Base-by-base conservation (phyloP, 2,329 filamentous ascomycete genomes). In the Aurifilum marmelostoma region DNA sequence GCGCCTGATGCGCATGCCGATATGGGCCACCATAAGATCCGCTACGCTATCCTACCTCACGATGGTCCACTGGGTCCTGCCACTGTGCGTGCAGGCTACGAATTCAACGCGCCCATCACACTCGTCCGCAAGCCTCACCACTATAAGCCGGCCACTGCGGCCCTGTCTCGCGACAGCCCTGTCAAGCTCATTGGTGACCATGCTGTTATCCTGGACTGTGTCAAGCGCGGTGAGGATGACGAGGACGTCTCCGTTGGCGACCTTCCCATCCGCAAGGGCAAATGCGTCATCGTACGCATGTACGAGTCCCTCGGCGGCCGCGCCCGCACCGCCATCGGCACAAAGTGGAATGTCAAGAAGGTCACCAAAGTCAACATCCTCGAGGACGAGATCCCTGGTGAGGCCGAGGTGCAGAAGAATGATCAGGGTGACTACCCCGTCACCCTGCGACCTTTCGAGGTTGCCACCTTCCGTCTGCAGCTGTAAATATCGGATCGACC, bases 191-290 rank as follows among this genome's bases (percentile, higher is more conserved):
- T 84, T 1, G 90, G 91, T 60, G 84, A 85, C 59, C 77, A 84
- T 12, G 90, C 91, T 2, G 82, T 99, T 27, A 83, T 99, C 3
- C 83, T 99, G 0, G 96, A 99, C 77, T 91, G 90, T 0, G 86
- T 99, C 79, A 99, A 99, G 85, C 91, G 96, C 68, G 96, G 93
- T n/a, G 92, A 95, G 77, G 92, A 95, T 74, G 92, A 95, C 73
- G 89, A 91, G 75, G 92, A 94, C 73, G 87, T 94, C 58, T 88
- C 85, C 59, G 80, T 84, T 3, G 87, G 87, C 29, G 86, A 87
- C 47, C 80, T 95, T 41, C 86, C 87, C 3, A 83, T 83, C 73
- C 88, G 92, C 68, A 87, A 88, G 74, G 94, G 93, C 0, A 87
- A 88, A 78, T 97, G 92, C 77, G 86, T 98, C 61, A 90, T 99